Evolutionary conservation across 2,329 filamentous ascomycete genomes (phyloP).

Genomic region (Talaromyces sp.): DNA sequence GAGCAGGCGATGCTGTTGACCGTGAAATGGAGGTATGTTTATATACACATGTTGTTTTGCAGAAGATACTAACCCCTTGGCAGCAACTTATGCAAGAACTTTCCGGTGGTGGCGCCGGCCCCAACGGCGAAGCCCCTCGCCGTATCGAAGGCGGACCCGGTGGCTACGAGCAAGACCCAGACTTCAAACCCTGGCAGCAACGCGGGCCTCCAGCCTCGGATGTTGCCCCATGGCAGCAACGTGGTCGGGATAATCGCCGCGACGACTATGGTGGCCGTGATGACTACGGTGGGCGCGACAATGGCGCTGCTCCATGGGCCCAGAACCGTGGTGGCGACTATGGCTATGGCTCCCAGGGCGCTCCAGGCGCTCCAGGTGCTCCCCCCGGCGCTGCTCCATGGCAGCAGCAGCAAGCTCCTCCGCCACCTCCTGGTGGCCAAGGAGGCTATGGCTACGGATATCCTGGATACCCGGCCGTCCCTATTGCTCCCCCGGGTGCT

Average conservation of each 20-base stretch:
- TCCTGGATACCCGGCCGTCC: slow-evolving; percentile 39
- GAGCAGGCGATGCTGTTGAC: slow-evolving; percentile 77
- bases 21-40: slow-evolving; percentile 83
- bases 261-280: slow-evolving; percentile 45
- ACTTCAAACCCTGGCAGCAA: slow-evolving; percentile 77
- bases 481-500: slow-evolving; percentile 29
- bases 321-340: slow-evolving; percentile 43
- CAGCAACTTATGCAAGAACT: slow-evolving; percentile 98
- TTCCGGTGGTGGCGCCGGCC: slow-evolving; percentile 67
- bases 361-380: slow-evolving; percentile 38
- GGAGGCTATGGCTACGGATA: slow-evolving; percentile 55
- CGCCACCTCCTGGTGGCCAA: slow-evolving; percentile 34
- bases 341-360: slow-evolving; percentile 31
- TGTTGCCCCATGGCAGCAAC: slow-evolving; percentile 70
- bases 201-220: slow-evolving; percentile 69
- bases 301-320: slow-evolving; percentile 31
- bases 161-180: slow-evolving; percentile 50
- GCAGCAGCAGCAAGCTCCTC: slow-evolving; percentile 54
- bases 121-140: slow-evolving; percentile 57
- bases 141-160: slow-evolving; percentile 83
- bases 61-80: slow-evolving; percentile 38
- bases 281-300: slow-evolving; percentile 41
- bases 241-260: slow-evolving; percentile 49
- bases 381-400: slow-evolving; percentile 49
- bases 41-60: not conserved